These are phyloP conservation scores for Sideroxylon spinosum DNA, from an alignment of 179 eudicot genomes.

Conservation along the genomic window DNA sequence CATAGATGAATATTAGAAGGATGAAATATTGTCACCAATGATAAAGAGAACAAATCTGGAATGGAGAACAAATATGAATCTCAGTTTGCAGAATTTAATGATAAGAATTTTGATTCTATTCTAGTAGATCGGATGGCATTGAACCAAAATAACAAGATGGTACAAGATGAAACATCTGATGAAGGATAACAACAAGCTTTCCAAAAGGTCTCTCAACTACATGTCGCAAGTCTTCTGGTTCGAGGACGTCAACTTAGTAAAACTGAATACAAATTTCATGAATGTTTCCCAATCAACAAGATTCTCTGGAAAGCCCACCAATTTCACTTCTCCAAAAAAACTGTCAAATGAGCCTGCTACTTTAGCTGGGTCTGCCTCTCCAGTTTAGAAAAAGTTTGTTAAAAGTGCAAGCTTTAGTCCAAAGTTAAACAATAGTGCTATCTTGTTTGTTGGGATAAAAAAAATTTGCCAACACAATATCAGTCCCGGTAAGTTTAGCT, in stretches of 20 bases:
- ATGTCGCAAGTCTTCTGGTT: slow-evolving; percentile 57
- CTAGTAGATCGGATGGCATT: slow-evolving; percentile 24
- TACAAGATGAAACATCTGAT: slow-evolving; percentile 51
- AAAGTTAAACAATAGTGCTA: no score
- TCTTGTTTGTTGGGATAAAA: no score
- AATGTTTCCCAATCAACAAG: slow-evolving; percentile 45
- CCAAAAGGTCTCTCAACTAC: slow-evolving; percentile 64
- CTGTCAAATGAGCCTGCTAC: slow-evolving; percentile 42
- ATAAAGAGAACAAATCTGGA: slow-evolving; percentile 26
- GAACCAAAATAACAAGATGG: slow-evolving; percentile 31
- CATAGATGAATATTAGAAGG: slow-evolving; percentile 46
- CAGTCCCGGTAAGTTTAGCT: no score
- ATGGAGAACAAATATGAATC: slow-evolving; percentile 49
- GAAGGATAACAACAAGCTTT: slow-evolving; percentile 77
- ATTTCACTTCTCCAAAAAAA: slow-evolving; percentile 54
- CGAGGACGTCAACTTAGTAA: slow-evolving; percentile 67
- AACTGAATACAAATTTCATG: slow-evolving; percentile 63
- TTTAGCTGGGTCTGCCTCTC: slow-evolving; percentile 42
- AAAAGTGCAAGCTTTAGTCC: no score
- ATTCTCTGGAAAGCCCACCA: slow-evolving; percentile 45
- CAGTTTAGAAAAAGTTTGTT: no score
- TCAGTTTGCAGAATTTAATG: slow-evolving; percentile 30
- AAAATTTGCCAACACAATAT: no score
- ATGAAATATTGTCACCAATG: slow-evolving; percentile 40
- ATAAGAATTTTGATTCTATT: slow-evolving; percentile 29